Conservation (phyloP, 106 monocot genomes). For the Dendrobium officinale region DNA sequence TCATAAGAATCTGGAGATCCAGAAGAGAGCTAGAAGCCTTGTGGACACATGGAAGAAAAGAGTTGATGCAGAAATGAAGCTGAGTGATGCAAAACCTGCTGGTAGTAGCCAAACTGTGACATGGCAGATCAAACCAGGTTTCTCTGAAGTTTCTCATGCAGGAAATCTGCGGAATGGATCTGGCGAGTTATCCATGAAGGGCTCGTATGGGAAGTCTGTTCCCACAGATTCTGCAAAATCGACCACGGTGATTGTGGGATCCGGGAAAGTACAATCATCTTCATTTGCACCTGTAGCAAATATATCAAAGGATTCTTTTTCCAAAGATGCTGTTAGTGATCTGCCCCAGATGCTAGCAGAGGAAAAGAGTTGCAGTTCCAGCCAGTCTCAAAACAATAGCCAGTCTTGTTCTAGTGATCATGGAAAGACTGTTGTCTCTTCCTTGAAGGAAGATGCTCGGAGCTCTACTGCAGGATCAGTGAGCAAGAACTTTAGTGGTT, state of each 20-base stretch:
- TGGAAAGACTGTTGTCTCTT: conserved; percentile 26
- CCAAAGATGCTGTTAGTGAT: conserved; percentile 21
- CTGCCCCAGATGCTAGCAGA: conserved; percentile 21
- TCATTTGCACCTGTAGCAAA: conserved; percentile 14
- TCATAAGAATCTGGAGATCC: conserved; percentile 81
- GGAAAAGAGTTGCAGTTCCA: conserved; percentile 51
- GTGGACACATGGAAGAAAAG: conserved; percentile 95
- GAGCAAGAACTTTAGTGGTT: conserved; percentile 30
- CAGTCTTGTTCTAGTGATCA: conserved; percentile 62
- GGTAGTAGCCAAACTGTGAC: conserved; percentile 31
- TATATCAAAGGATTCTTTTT: conserved; percentile 39
- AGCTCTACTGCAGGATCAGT: conserved; percentile 40
- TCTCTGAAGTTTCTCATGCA: conserved; percentile 51
- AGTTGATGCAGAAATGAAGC: conserved; percentile 82
- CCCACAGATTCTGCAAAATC: neutral
- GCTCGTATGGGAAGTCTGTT: conserved; percentile 27
- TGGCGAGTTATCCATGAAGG: conserved; percentile 28
- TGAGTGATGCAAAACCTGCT: conserved; percentile 48
- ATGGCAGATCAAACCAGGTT: conserved; percentile 49
- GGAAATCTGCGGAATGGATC: conserved; percentile 28
- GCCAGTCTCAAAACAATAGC: neutral
- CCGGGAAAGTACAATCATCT: conserved; percentile 30
- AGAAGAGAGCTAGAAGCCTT: conserved; percentile 80
- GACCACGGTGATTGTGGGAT: conserved; percentile 17
- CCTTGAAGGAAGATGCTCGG: conserved; percentile 46